These are phyloP conservation scores for Fomitopsis pulvina DNA, from an alignment of 768 basidiomycete species.

Conservation along the genomic window DNA sequence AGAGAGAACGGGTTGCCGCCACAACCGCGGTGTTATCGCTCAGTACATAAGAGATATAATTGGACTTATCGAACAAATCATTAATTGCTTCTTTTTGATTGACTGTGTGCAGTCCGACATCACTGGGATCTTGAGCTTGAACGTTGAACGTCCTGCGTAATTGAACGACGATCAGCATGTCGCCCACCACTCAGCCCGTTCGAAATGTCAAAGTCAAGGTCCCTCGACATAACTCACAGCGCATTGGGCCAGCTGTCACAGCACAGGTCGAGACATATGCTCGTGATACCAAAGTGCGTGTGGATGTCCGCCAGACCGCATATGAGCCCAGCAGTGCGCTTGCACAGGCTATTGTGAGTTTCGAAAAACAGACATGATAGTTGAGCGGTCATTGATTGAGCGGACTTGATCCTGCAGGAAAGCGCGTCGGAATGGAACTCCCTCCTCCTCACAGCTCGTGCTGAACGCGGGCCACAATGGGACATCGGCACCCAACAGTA, in stretches of 20 bases:
- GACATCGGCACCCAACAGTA: conserved; percentile 84
- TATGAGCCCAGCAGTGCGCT: conserved; percentile 43
- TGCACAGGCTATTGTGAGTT: conserved; percentile 60
- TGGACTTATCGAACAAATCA: too few species aligned
- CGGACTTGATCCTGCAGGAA: conserved; percentile 34
- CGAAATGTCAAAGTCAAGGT: conserved; percentile 57
- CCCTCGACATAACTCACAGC: conserved; percentile 70
- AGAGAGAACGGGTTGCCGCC: too few species aligned
- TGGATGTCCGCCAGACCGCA: conserved; percentile 58
- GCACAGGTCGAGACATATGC: conserved; percentile 53
- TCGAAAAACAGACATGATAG: background rate
- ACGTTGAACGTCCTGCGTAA: too few species aligned
- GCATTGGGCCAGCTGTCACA: conserved; percentile 57
- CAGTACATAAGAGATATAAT: too few species aligned
- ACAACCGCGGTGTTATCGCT: too few species aligned
- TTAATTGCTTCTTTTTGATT: too few species aligned
- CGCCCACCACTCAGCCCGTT: conserved; percentile 46
- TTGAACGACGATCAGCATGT: conserved; percentile 48
- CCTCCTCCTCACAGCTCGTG: conserved; percentile 67
- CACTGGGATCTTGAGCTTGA: too few species aligned
- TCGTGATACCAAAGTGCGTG: conserved; percentile 38
- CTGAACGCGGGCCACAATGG: conserved; percentile 82
- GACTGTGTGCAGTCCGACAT: too few species aligned
- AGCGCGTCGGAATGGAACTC: conserved; percentile 87
- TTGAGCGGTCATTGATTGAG: background rate